Base-by-base conservation (phyloP, 140 eudicot genomes). In the Flaveria floridana region DNA sequence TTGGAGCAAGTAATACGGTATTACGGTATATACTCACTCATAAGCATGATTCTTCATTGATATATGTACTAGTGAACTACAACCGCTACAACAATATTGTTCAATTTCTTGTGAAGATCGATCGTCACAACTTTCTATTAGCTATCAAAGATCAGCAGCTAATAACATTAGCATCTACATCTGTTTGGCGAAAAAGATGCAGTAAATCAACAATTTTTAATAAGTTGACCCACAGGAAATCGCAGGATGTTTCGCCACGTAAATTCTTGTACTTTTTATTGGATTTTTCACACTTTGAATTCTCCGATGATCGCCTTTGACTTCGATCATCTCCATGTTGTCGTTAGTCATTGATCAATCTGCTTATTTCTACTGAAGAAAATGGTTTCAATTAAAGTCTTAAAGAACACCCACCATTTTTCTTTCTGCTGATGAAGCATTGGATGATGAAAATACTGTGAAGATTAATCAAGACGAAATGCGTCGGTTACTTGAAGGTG, bases 401-500 rank as follows among this genome's bases (percentile, higher is more conserved):
- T 28, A 28, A 34, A 34, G 41, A 34, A 34, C 41, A 34, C 41
- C 41, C 41, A 34, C 47, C 65, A 48, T 16, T 30, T 30, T 48
- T 65, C 72, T 28, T 75, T 18, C 14, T 46, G 16, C 56, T 26
- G 8, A 52, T 57, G 37, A 77, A 69, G 18, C 66, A 23, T 19
- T 44, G 51, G 4, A 34, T 28, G 41, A 34, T 34, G 41, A 34
- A 34, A 3, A 6, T 34, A 34, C 7, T 34, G 41, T 34, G 41
- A 34, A 5, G 41, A 34, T 34, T 34, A 34, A 63, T 19, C 25
- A 46, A 51, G 50, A 25, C n/a, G 73, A 73, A 65, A 79, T 79
- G 83, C 70, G 83, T 79, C 18, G 51, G 0, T 73, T 79, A 73
- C 70, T 79, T 44, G 70, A 79, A 79, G 79, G 79, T 65, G 44